Percentiles rank a stretch among this genome's conserved stretches.
phyloP scores from a whole-genome alignment of 345 rosid genomes.

The Sapria himalayana region DNA sequence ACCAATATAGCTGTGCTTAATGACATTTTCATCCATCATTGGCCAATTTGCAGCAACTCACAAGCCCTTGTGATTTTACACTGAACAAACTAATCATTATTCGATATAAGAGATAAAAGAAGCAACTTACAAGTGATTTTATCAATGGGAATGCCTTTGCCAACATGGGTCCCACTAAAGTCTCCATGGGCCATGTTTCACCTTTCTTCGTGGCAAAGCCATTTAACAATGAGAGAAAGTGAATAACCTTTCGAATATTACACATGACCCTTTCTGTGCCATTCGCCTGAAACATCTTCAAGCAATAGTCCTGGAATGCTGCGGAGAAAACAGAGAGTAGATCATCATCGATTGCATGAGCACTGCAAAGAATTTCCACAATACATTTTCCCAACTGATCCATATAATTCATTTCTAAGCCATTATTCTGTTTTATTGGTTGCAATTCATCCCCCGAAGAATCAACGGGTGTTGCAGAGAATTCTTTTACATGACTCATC shows the following conservation, averaged over 20 bases:
- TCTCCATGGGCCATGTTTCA: slow-evolving; percentile 59
- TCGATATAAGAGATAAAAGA: too few species aligned
- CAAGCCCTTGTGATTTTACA: too few species aligned
- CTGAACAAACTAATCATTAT: too few species aligned
- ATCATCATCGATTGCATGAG: slow-evolving; percentile 24
- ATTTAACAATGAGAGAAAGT: slow-evolving; percentile 36
- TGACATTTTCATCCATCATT: too few species aligned
- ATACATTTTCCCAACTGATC: slow-evolving; percentile 74
- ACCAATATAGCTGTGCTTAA: too few species aligned
- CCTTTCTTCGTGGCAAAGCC: slow-evolving; percentile 24
- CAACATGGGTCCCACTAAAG: slow-evolving; percentile 53
- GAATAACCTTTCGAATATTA: slow-evolving; percentile 26
- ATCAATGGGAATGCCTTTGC: slow-evolving; percentile 41
- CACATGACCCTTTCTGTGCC: slow-evolving; percentile 15
- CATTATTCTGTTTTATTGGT: slow-evolving; percentile 13
- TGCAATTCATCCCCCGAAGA: slow-evolving; percentile 11
- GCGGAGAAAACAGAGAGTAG: slow-evolving; percentile 32
- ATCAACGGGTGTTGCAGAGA: slow-evolving; percentile 13
- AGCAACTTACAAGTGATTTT: slow-evolving; percentile 59
- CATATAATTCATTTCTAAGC: slow-evolving; percentile 18
- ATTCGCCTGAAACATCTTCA: slow-evolving; percentile 26
- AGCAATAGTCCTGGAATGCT: slow-evolving; percentile 38
- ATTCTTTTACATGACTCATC: slow-evolving; percentile 10
- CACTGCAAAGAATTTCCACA: slow-evolving; percentile 44
- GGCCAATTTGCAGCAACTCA: too few species aligned